These are phyloP conservation scores for Fusarium ambrosium DNA, from an alignment of 2,329 filamentous ascomycete species.

Conservation along the genomic window DNA sequence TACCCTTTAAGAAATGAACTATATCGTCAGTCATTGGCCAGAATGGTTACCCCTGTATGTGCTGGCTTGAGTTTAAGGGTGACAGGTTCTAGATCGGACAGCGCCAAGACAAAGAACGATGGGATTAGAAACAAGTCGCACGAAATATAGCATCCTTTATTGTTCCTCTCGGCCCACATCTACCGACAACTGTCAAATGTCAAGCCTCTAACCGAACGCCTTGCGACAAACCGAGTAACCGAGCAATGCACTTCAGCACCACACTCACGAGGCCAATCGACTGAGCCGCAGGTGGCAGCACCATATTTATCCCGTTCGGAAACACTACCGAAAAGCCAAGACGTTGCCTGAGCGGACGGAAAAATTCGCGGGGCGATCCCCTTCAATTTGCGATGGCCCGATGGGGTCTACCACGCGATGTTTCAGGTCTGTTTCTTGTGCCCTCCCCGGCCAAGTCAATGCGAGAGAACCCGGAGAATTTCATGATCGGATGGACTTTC, in stretches of 20 bases:
- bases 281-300: background rate
- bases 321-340: conserved; percentile 25
- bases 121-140: background rate
- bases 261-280: background rate
- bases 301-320: conserved; percentile 12
- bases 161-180: background rate
- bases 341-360: conserved; percentile 37
- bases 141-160: background rate
- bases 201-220: background rate
- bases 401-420: conserved; percentile 28
- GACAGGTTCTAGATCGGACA: background rate
- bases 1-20: background rate
- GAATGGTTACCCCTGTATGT: background rate
- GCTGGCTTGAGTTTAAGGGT: background rate
- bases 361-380: conserved; percentile 36
- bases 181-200: background rate
- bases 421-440: conserved; percentile 40
- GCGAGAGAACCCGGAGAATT: conserved; percentile 15
- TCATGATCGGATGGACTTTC: conserved; percentile 1
- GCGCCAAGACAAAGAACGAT: background rate
- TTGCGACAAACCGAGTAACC: background rate
- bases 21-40: background rate
- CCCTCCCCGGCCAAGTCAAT: conserved; percentile 6
- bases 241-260: background rate
- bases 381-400: conserved; percentile 38